Evolutionary conservation across 148 eudicot species (phyloP), one percentile per base, ranked within the genome.

Genomic region (Cornus kousa): DNA sequence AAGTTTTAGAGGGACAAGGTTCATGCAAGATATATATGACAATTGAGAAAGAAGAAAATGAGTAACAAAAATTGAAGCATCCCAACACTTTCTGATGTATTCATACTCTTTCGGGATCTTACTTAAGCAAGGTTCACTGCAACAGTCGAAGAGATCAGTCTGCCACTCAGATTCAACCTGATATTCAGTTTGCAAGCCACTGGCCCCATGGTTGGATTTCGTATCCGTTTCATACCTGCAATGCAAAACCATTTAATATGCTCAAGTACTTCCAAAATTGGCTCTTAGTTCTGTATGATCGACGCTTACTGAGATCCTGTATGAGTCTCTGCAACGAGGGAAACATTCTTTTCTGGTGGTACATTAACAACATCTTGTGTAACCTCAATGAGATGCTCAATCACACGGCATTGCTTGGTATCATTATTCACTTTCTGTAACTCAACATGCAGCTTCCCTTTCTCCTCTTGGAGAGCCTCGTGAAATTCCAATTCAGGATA

Each of bases 341-440:
- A 57, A 32, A 74, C 5, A 17, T 57, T 66, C 76, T 74, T 75
- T 23, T 5, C 37, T 48, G 37, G 67, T 65, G 11, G 80, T 71
- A 68, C 31, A 33, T 59, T 83, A 7, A 68, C 62, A 64, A 78
- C 88, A 64, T 75, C 35, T 59, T 74, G 77, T 53, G 87, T 84
- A 39, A 87, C 87, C 40, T 80, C 79, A 48, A 87, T 80, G 72
- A 87, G 79, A 70, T 74, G 85, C 23, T 84, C 81, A 79, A 87
- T 84, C 20, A 87, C 87, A 82, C 77, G 80, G 75, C 83, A 82
- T 53, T 82, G 82, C 23, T 74, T 74, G 6, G 59, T 39, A 77
- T 84, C 83, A 78, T 72, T 78, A 31, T 67, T 50, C n/a, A 81
- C 80, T 31, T 78, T 74, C 46, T 82, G 87, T 48, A 87, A 74